Evolutionary conservation across 2,329 filamentous ascomycete species (phyloP).

Genomic region (Fusarium succisae): DNA sequence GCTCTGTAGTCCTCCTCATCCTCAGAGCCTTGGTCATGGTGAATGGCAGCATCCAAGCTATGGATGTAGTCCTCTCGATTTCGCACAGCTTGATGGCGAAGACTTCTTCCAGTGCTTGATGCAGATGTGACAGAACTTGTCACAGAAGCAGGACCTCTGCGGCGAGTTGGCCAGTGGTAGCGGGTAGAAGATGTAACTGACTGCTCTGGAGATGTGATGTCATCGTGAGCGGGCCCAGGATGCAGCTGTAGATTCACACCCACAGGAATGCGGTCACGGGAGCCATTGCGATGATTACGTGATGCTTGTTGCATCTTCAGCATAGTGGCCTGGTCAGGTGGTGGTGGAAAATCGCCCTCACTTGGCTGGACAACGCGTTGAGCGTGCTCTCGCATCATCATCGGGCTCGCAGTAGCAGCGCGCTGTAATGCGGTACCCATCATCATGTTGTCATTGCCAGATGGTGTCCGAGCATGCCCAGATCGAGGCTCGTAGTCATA

Average conservation of each 20-base stretch:
- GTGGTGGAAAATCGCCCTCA: constrained; percentile 57
- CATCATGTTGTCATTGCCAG: constrained; percentile 54
- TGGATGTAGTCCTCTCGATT: constrained; percentile 86
- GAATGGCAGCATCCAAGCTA: constrained; percentile 77
- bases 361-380: constrained; percentile 46
- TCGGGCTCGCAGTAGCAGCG: constrained; percentile 74
- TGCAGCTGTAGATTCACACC: constrained; percentile 74
- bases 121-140: constrained; percentile 66
- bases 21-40: constrained; percentile 59
- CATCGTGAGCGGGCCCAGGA: constrained; percentile 61
- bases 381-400: constrained; percentile 65
- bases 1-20: constrained; percentile 70
- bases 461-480: constrained; percentile 48
- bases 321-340: constrained; percentile 69
- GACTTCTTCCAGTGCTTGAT: constrained; percentile 60
- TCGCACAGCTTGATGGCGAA: constrained; percentile 60
- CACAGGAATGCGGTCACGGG: constrained; percentile 80
- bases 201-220: constrained; percentile 65
- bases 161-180: constrained; percentile 64
- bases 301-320: constrained; percentile 56
- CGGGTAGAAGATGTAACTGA: constrained; percentile 63
- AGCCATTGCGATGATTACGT: constrained; percentile 71
- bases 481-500: constrained; percentile 41
- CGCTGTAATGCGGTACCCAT: constrained; percentile 64
- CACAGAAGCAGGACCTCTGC: constrained; percentile 64